Conservation (phyloP, 257 asterid genomes). For the Ocimum tenuiflorum region DNA sequence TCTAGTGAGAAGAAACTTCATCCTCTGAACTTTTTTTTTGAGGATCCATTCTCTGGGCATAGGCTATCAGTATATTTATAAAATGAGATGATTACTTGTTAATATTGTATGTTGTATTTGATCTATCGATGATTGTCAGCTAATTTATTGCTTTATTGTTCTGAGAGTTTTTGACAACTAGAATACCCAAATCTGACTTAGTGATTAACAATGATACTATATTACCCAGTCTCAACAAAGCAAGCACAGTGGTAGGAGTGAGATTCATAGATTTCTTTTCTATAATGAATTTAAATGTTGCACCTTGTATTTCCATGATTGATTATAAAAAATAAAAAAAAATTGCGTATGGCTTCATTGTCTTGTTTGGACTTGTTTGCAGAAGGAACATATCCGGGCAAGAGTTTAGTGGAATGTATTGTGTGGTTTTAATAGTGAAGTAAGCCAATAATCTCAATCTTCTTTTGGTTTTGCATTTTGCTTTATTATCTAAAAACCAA, state of each 20-base stretch:
- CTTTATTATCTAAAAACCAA: background rate
- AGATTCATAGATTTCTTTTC: background rate
- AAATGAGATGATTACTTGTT: background rate
- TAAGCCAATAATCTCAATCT: slow-evolving; percentile 31
- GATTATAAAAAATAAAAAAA: background rate
- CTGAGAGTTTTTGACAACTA: background rate
- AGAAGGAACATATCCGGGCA: slow-evolving; percentile 98
- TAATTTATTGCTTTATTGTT: background rate
- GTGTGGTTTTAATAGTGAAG: slow-evolving; percentile 78
- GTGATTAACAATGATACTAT: background rate
- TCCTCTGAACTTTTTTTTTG: too few relatives aligned
- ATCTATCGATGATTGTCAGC: background rate
- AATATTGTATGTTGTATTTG: background rate
- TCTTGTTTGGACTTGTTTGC: slow-evolving; percentile 26
- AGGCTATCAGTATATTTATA: background rate
- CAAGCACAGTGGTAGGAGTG: background rate
- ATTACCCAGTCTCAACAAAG: too few relatives aligned
- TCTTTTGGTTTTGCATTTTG: background rate
- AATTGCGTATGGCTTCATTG: background rate
- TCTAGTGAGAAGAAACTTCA: background rate
- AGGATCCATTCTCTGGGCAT: too few relatives aligned
- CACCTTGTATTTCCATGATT: background rate
- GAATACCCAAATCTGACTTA: background rate
- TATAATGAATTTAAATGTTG: background rate
- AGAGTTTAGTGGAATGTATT: slow-evolving; percentile 97